These are phyloP conservation scores for Lichtheimia ornata DNA, from an alignment of 371 early-diverging fungal species.

Conservation along the genomic window DNA sequence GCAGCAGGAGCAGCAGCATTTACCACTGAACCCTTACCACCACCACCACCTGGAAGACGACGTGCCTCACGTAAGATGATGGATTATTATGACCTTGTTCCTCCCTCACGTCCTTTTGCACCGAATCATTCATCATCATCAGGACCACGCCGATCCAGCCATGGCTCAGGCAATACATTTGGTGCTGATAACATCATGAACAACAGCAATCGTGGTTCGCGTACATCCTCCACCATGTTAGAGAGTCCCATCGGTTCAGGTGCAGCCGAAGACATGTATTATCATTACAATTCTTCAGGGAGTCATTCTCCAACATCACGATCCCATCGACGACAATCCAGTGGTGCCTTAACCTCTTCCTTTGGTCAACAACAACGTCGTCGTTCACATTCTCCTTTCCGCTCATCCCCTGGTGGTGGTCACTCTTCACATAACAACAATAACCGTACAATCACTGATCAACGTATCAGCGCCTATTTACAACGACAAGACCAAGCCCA, in stretches of 20 bases:
- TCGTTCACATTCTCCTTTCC: constrained; percentile 8
- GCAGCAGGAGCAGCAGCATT: constrained; percentile 7
- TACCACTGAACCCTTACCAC: constrained; percentile 8
- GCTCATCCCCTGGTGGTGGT: too few relatives aligned
- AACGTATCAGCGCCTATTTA: constrained; percentile 34
- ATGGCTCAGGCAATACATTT: constrained; percentile 25
- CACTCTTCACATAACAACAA: too few relatives aligned
- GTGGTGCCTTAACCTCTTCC: constrained; percentile 6
- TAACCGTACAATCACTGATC: constrained; percentile 29
- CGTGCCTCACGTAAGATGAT: background rate
- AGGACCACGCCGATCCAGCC: constrained; percentile 13
- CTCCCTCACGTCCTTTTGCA: constrained; percentile 19
- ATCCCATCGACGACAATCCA: constrained; percentile 3
- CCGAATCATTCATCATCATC: background rate
- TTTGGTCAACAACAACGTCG: background rate
- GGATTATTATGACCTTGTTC: constrained; percentile 13
- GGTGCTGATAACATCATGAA: constrained; percentile 18
- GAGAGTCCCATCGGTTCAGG: background rate
- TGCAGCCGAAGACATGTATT: background rate
- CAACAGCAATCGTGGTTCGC: constrained; percentile 9
- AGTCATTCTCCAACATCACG: constrained; percentile 13
- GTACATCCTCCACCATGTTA: constrained; percentile 13
- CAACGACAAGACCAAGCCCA: too few relatives aligned
- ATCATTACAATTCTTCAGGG: constrained; percentile 8
- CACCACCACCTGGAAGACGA: constrained; percentile 6